Base-by-base conservation (phyloP, 2,329 filamentous ascomycete genomes). In the Truncatella angustata region DNA sequence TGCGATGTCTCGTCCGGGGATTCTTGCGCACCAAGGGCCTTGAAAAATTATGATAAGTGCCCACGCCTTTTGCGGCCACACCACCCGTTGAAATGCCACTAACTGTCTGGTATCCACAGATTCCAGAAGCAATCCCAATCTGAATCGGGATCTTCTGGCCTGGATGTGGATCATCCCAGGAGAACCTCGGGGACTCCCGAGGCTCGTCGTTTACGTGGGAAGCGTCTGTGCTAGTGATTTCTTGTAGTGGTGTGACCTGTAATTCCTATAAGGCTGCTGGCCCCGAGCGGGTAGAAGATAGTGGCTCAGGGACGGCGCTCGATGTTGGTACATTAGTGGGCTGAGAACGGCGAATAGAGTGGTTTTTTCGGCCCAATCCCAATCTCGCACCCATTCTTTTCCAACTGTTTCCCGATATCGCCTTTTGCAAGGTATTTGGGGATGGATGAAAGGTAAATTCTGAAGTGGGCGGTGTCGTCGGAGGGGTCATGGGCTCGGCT, bases 401-500 rank as follows among this genome's bases (percentile, higher is more conserved):
- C 83, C 83, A 86, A 46, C 82, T 76, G 52, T 79, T 82, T 58
- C 77, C 77, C 32, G 76, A 76, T 46, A 82, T 73, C 12, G 79
- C 79, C 51, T 78, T 74, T 45, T 82, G 78, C 20, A 83, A 67
- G 12, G 75, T 73, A n/a, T 74, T 77, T 0, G 79, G 78, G 4
- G 80, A 80, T 1, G 75, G 67, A 55, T 70, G 71, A 56, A 81
- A 79, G 3, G 70, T 66, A 70, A 77, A 82, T 55, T 85, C 80
- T 0, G 81, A 78, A 1, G 79, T 81, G 0, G 87, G 87, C 30
- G 88, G 86, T 3, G 85, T 89, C 2, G 81, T 89, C 1, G 88
- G 88, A 0, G 88, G 88, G 3, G 88, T 91, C 75, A 90, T 85
- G 3, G 79, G 86, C 63, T 87, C 86, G 54, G 76, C 72, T 23